These are phyloP conservation scores for Musa troglodytarum DNA, from an alignment of 176 grass and related monocot species.

Conservation along the genomic window DNA sequence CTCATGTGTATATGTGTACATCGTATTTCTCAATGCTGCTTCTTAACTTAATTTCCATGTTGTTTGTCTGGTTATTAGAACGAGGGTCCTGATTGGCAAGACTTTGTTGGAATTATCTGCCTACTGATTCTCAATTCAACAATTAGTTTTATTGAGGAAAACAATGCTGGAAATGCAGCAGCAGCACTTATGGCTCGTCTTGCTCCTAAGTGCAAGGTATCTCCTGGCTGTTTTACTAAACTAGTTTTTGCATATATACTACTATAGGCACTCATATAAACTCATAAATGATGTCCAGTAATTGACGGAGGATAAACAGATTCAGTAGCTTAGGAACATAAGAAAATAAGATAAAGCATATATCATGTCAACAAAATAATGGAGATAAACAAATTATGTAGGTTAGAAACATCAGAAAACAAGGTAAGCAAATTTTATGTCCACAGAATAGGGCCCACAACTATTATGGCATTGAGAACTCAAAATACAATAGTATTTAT, in stretches of 20 bases:
- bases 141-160: conserved; percentile 82
- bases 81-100: conserved; percentile 65
- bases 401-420: too few species aligned
- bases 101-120: conserved; percentile 69
- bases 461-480: too few species aligned
- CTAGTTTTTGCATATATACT: not conserved
- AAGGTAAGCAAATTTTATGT: too few species aligned
- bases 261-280: not conserved
- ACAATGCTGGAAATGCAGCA: conserved; percentile 68
- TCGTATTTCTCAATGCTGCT: not conserved
- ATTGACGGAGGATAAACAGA: too few species aligned
- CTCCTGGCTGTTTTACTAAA: not conserved
- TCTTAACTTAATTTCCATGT: not conserved
- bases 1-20: too few species aligned
- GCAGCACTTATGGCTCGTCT: conserved; percentile 61
- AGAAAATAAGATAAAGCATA: too few species aligned
- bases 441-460: too few species aligned
- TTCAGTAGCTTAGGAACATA: too few species aligned
- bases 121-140: conserved; percentile 72
- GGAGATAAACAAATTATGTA: too few species aligned
- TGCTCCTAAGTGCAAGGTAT: conserved; percentile 33
- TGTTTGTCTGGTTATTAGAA: conserved; percentile 27
- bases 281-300: too few species aligned
- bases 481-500: too few species aligned
- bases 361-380: too few species aligned